phyloP scores from a whole-genome alignment of 495 filamentous ascomycete genomes.

The Aspergillus conjunctus region DNA sequence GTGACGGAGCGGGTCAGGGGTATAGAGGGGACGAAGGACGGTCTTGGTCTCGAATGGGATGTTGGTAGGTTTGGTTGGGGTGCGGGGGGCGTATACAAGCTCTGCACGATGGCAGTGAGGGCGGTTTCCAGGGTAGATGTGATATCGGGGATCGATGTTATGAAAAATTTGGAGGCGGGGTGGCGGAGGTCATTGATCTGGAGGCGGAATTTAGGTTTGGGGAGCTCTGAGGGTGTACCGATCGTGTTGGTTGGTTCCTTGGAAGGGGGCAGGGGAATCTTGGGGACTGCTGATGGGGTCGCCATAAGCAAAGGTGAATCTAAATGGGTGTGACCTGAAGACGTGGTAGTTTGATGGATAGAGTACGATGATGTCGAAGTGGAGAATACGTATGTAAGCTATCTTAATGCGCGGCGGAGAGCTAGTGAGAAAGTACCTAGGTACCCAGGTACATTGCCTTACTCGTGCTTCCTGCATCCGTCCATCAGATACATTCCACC shows the following conservation, averaged over 20 bases:
- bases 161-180: constrained; percentile 62
- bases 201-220: constrained; percentile 67
- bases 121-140: constrained; percentile 58
- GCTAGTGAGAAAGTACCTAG: neutral
- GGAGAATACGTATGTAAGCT: neutral
- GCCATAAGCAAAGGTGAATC: constrained; percentile 9
- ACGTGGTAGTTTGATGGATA: neutral
- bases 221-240: constrained; percentile 27
- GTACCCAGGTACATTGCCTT: no score
- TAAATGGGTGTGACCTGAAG: neutral
- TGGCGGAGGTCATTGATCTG: constrained; percentile 70
- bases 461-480: no score
- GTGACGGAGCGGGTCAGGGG: constrained; percentile 78
- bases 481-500: no score
- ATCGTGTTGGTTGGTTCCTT: constrained; percentile 1
- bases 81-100: constrained; percentile 55
- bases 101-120: constrained; percentile 64
- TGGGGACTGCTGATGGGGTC: constrained; percentile 10
- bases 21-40: constrained; percentile 37
- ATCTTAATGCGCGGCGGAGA: neutral
- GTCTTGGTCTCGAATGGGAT: constrained; percentile 4
- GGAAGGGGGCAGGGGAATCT: constrained; percentile 2
- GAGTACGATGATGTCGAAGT: neutral
- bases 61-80: constrained; percentile 27
- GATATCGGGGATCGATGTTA: constrained; percentile 57